These are phyloP conservation scores for Diaporthe sp. DNA, from an alignment of 2,329 filamentous ascomycete genomes.

Conservation along the genomic window DNA sequence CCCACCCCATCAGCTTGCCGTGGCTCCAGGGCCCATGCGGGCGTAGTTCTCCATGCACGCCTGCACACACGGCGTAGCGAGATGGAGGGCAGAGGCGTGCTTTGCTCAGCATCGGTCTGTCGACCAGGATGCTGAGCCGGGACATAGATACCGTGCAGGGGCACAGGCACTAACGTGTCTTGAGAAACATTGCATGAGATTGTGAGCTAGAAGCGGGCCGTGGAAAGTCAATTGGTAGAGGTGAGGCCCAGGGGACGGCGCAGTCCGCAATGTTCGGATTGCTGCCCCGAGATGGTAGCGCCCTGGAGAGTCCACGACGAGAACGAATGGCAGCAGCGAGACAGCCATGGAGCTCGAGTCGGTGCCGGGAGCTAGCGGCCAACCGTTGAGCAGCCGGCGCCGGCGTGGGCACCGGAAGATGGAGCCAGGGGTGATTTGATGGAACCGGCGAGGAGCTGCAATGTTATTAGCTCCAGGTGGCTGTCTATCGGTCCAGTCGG, in stretches of 20 bases:
- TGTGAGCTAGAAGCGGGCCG: slow-evolving; percentile 28
- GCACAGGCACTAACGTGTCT: slow-evolving; percentile 36
- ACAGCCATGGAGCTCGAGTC: background rate
- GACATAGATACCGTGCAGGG: slow-evolving; percentile 36
- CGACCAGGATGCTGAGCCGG: slow-evolving; percentile 37
- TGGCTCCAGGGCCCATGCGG: slow-evolving; percentile 30
- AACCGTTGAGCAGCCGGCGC: slow-evolving; percentile 26
- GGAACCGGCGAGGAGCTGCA: slow-evolving; percentile 3
- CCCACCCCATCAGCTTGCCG: slow-evolving; percentile 9
- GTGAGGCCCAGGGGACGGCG: slow-evolving; percentile 16
- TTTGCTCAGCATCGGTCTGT: slow-evolving; percentile 37
- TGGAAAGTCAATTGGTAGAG: slow-evolving; percentile 31
- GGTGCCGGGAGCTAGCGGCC: slow-evolving; percentile 21
- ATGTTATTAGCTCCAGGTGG: slow-evolving; percentile 9
- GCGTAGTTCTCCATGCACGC: slow-evolving; percentile 5
- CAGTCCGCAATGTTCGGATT: slow-evolving; percentile 29
- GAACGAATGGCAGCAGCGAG: slow-evolving; percentile 26
- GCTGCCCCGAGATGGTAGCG: slow-evolving; percentile 34
- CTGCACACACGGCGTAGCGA: slow-evolving; percentile 34
- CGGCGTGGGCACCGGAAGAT: slow-evolving; percentile 20
- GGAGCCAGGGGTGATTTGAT: background rate
- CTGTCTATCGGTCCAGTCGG: slow-evolving; percentile 20
- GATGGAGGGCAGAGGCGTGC: slow-evolving; percentile 29
- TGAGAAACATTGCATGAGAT: slow-evolving; percentile 35
- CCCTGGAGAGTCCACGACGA: slow-evolving; percentile 6